Evolutionary conservation across 1,284 basidiomycete genomes (phyloP), one percentile per base, ranked within the genome.

Genomic region (Tremellales sp.): DNA sequence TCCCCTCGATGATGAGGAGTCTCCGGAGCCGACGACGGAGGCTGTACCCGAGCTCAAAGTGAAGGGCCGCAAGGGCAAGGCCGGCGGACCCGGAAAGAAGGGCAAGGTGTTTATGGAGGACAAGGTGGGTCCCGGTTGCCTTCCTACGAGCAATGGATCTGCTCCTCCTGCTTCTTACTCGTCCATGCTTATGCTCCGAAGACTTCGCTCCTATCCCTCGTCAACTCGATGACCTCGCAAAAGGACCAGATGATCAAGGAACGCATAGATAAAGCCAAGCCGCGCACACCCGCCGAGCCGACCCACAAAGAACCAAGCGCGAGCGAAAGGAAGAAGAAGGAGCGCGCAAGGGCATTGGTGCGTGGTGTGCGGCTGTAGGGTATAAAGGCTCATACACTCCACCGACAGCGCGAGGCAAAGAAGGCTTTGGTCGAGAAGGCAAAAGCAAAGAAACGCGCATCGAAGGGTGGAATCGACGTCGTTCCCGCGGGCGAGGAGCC

Each of bases 101-200:
- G 68, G 68, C 35, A 71, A 71, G 51, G 60, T 63, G 31, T 71
- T 71, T 51, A 48, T 71, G 8, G 68, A 71, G 43, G 65, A 65
- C 49, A 68, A 68, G 57, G 68, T 70, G 49, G 39, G 67, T 45
- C n/a, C 5, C 2, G 22, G 8, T 37, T 31, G 27, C 26, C 12
- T 10, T 14, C 38, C 28, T 32, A 10, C 18, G 8, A 10, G 10
- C 9, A 9, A 13, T 19, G 22, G n/a, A 13, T 24, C 18, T 25
- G 24, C 37, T 39, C 29, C 10, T 10, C 10, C 29, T 16, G 10
- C 29, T 31, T 36, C 8, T 16, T 18, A 18, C 16, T 21, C 34
- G 34, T 36, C n/a, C 16, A 36, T 21, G 34, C 10, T 16, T 36
- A 36, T 36, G 9, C n/a, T 21, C 34, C 22, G 8, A 14, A 39